Conservation (phyloP, 495 filamentous ascomycete species). For the Aspergillus sclerotioniger region DNA sequence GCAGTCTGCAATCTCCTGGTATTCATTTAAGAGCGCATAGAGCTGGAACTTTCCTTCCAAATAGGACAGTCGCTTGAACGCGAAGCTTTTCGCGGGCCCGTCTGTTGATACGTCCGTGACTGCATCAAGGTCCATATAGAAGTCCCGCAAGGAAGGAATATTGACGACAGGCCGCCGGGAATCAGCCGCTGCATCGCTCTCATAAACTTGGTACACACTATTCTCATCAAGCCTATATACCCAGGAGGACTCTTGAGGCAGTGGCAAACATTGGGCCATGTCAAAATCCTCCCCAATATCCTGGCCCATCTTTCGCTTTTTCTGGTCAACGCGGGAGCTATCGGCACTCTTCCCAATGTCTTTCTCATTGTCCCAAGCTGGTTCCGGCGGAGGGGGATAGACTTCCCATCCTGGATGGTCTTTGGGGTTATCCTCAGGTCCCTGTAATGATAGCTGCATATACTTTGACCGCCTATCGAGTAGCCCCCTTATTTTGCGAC, state of each 20-base stretch:
- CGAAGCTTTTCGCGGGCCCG: constrained; percentile 94
- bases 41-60: constrained; percentile 95
- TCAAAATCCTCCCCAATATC: constrained; percentile 91
- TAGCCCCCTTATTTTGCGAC: constrained; percentile 79
- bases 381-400: constrained; percentile 87
- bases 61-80: constrained; percentile 90
- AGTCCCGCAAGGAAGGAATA: constrained; percentile 87
- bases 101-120: constrained; percentile 84
- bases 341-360: constrained; percentile 29
- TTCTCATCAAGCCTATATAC: constrained; percentile 77
- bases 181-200: constrained; percentile 56
- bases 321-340: constrained; percentile 22
- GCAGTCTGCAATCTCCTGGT: constrained; percentile 96
- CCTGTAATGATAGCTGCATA: constrained; percentile 81
- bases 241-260: constrained; percentile 62
- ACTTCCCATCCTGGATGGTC: constrained; percentile 81
- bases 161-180: constrained; percentile 65
- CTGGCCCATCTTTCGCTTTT: constrained; percentile 80
- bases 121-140: constrained; percentile 90
- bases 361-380: constrained; percentile 78
- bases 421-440: constrained; percentile 77
- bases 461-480: constrained; percentile 87
- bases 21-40: constrained; percentile 88
- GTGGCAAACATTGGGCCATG: constrained; percentile 67
- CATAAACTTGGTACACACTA: constrained; percentile 90